Evolutionary conservation across 2,329 filamentous ascomycete species (phyloP), one percentile per base, ranked within the genome.

Genomic region (Aspergillus sp.): DNA sequence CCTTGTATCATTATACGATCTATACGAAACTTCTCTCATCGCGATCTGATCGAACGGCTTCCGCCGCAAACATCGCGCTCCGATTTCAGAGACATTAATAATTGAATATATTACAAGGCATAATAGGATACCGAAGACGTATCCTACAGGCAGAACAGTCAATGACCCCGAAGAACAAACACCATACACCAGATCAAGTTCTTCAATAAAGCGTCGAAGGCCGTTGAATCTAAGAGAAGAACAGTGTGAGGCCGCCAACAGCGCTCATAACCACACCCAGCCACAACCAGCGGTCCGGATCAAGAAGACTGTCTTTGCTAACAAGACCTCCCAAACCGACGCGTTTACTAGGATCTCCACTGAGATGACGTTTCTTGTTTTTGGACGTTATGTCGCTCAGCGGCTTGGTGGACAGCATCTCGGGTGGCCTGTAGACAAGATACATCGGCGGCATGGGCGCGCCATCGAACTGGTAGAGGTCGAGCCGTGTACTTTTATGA

Each of bases 331-430:
- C 60, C 49, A 71, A 65, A 54, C 68, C 68, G 50, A 68, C 49
- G 3, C 68, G 55, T 49, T 64, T 57, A 11, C 60, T 52, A 9
- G 62, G 50, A 21, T 65, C 61, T 35, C 62, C 52, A 40, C 17
- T 35, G 17, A 61, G 6, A 44, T 66, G 60, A 31, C 75, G 70
- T 66, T 77, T 77, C n/a, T 58, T 65, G 56, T 71, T 74, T 19
- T 66, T 65, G 6, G 70, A 3, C 76, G 76, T 66, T 1, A 74
- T 77, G 1, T 87, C 84, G 66, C 89, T 87, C 59, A 90, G 77
- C 0, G 86, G 89, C 11, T 79, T 78, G 3, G 87, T 90, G 2
- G 88, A 87, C 6, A 90, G 82, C 87, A 90, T 90, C 67, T 86
- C 76, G 0, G 88, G 87, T 5, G 86, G 83, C 12, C 74, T 79